These are phyloP conservation scores for Trichomonas tenax DNA, from an alignment of 208 protist species.

Conservation along the genomic window DNA sequence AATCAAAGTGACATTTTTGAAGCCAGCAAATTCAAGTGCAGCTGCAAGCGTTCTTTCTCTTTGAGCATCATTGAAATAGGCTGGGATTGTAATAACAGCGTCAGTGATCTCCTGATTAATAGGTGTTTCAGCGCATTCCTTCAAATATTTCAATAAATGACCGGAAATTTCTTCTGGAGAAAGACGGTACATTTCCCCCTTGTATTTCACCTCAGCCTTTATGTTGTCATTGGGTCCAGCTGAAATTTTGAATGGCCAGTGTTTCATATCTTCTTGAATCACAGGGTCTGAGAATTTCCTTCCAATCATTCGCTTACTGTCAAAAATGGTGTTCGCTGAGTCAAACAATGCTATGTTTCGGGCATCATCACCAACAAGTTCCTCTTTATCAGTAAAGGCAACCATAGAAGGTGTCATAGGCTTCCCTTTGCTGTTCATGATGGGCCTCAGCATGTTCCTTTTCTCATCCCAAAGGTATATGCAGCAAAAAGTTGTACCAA, in stretches of 20 bases:
- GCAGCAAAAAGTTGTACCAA: not conserved
- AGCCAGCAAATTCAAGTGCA: not conserved
- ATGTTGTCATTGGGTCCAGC: not conserved
- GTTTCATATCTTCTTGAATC: not conserved
- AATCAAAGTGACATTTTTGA: conserved; percentile 51
- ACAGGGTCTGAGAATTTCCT: conserved; percentile 53
- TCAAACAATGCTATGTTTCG: conserved; percentile 67
- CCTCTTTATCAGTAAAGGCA: not conserved
- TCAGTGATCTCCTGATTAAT: not conserved
- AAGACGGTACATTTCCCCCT: not conserved
- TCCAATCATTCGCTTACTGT: conserved; percentile 71
- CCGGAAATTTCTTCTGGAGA: not conserved
- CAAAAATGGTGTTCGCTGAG: conserved; percentile 66
- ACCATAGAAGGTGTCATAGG: not conserved
- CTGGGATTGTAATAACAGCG: not conserved
- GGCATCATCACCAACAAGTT: conserved; percentile 51
- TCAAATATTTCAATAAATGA: not conserved
- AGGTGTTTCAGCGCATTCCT: too few relatives aligned
- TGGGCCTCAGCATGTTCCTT: not conserved
- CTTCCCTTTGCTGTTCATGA: not conserved
- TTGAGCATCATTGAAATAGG: not conserved
- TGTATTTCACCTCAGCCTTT: not conserved
- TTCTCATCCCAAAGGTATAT: not conserved
- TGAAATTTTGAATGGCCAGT: not conserved
- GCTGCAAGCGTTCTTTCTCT: not conserved